Evolutionary conservation across 352 stramenopile genomes (phyloP).

Genomic region (Globisporangium alternatum): DNA sequence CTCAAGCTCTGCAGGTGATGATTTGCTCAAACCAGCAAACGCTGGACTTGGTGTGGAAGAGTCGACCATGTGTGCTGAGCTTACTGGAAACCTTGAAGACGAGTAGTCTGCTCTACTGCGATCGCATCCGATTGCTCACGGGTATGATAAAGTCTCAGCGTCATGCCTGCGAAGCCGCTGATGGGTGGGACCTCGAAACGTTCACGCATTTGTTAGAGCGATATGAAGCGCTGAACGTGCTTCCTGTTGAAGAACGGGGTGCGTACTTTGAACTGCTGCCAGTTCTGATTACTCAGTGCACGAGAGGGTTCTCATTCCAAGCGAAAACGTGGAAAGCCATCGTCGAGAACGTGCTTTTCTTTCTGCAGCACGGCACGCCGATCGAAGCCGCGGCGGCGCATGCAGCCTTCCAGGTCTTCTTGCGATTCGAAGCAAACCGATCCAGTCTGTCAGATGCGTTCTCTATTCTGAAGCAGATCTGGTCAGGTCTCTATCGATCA

Average conservation of each 20-base stretch:
- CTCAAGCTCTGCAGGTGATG: conserved; percentile 2
- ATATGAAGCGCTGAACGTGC: conserved; percentile 1
- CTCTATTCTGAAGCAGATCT: conserved; percentile 12
- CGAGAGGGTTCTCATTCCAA: not conserved
- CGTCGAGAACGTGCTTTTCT: conserved; percentile 14
- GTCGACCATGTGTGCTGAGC: not conserved
- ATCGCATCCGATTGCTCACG: conserved; percentile 8
- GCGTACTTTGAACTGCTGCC: conserved; percentile 13
- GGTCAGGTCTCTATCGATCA: conserved; percentile 2
- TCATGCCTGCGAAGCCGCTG: not conserved
- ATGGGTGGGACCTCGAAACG: not conserved
- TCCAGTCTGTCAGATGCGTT: not conserved
- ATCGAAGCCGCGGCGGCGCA: conserved; percentile 6
- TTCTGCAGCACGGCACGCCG: conserved; percentile 5
- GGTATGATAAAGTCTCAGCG: not conserved
- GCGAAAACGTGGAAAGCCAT: conserved; percentile 9
- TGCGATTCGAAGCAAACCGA: conserved; percentile 1
- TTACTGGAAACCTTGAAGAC: not conserved
- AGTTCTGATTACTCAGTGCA: not conserved
- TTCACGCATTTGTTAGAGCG: not conserved
- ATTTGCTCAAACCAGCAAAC: not conserved
- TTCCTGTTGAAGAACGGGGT: conserved; percentile 4
- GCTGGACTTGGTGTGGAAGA: not conserved
- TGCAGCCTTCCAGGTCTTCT: conserved; percentile 8
- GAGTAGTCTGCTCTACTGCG: not conserved